Percentiles rank a stretch among this genome's conserved stretches.
phyloP scores from a whole-genome alignment of 164 flowering plant genomes.

The Magnolia kwangsiensis region DNA sequence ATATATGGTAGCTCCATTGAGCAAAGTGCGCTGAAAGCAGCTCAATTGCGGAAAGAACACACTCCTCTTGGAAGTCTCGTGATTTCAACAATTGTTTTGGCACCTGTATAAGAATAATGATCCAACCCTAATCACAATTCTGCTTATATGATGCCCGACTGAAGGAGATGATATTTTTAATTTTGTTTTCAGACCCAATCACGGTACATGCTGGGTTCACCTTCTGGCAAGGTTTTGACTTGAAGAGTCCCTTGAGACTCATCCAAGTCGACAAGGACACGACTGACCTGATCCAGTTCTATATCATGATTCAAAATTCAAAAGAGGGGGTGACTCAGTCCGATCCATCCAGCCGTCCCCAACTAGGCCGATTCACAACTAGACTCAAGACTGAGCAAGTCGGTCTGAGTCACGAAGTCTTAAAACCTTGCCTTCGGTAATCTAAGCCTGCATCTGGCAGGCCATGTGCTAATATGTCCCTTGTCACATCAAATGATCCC shows the following conservation, averaged over 20 bases:
- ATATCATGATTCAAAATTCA: too few relatives aligned
- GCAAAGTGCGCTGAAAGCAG: constrained; percentile 68
- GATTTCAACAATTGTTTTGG: constrained; percentile 81
- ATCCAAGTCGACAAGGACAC: too few relatives aligned
- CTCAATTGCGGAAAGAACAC: constrained; percentile 60
- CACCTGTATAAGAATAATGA: constrained; percentile 39
- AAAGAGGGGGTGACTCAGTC: too few relatives aligned
- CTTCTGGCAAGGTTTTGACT: background rate
- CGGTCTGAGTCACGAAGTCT: too few relatives aligned
- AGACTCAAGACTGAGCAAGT: too few relatives aligned
- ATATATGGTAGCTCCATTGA: constrained; percentile 90
- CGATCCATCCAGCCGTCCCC: too few relatives aligned
- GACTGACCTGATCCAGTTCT: too few relatives aligned
- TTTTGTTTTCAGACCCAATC: background rate
- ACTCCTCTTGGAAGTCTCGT: constrained; percentile 54
- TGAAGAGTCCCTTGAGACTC: too few relatives aligned
- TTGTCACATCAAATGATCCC: background rate
- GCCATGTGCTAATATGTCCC: background rate
- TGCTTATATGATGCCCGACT: background rate
- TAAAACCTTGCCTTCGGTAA: too few relatives aligned
- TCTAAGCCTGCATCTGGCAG: too few relatives aligned
- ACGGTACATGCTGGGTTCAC: background rate
- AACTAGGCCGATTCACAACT: too few relatives aligned
- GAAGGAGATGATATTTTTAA: background rate
- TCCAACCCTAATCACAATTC: background rate